These are phyloP conservation scores for Alternaria ethzedia DNA, from an alignment of 2,329 filamentous ascomycete genomes.

Conservation along the genomic window DNA sequence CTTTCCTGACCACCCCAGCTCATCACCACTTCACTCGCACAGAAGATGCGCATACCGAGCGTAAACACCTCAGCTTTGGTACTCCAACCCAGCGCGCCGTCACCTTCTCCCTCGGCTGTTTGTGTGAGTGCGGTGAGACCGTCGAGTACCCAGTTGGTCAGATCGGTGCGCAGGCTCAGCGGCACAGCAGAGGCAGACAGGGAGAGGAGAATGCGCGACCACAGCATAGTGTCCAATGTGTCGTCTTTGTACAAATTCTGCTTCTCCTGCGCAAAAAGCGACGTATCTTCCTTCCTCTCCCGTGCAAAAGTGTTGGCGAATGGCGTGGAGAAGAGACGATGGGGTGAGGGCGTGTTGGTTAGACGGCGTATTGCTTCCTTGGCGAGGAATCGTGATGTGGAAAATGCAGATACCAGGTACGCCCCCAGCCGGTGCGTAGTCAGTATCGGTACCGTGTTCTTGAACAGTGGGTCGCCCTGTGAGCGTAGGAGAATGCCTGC, in stretches of 20 bases:
- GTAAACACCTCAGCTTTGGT: conserved; percentile 72
- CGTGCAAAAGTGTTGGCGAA: conserved; percentile 36
- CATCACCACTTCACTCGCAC: conserved; percentile 50
- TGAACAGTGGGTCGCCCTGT: conserved; percentile 15
- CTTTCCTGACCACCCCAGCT: conserved; percentile 26
- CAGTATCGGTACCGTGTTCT: conserved; percentile 56
- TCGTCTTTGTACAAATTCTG: conserved; percentile 94
- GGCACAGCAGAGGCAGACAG: not conserved
- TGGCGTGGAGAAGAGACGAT: not conserved
- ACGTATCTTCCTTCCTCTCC: conserved; percentile 60
- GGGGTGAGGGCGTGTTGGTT: conserved; percentile 29
- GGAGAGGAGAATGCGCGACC: conserved; percentile 62
- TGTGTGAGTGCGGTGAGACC: conserved; percentile 57
- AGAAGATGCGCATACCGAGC: conserved; percentile 58
- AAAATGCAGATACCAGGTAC: conserved; percentile 45
- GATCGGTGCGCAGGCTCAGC: conserved; percentile 20
- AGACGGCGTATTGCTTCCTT: conserved; percentile 50
- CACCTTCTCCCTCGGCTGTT: conserved; percentile 49
- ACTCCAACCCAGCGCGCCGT: conserved; percentile 76
- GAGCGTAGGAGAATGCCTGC: conserved; percentile 55
- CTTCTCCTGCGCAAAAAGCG: conserved; percentile 86
- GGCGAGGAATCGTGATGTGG: conserved; percentile 40
- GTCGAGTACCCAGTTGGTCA: conserved; percentile 56
- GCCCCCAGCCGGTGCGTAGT: conserved; percentile 51
- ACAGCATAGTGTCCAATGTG: conserved; percentile 73